Evolutionary conservation across 306 rosid genomes (phyloP), one percentile per base, ranked within the genome.

Genomic region (Cucurbita moschata): DNA sequence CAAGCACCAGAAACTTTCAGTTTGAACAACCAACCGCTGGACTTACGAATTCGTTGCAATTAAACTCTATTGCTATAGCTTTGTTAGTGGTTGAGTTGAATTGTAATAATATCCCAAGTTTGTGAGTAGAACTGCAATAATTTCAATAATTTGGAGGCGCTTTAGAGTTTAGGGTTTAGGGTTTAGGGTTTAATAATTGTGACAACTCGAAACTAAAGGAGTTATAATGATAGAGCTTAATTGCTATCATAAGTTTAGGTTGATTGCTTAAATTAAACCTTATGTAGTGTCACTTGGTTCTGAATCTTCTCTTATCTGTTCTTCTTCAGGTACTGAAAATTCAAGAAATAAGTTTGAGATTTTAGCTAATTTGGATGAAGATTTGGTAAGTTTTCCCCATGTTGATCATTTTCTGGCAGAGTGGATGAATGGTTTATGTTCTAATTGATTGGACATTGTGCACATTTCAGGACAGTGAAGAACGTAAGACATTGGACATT

Each of bases 331-430:
- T 51, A 50, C 59, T 77, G 83, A 79, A 67, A 75, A 79, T 81
- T 86, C 97, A 14, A 87, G 79, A 82, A 89, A 88, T 74, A 79
- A 75, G 80, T 85, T 87, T 21, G 91, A 87, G 67, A 50, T 47
- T 78, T 73, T 89, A 85, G 77, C 80, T 74, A 23, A 77, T 77
- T 71, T 91, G 83, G 96, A 84, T 56, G 90, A 85, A 77, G 80
- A 60, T 80, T 46, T 56, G 69, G 97, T 88, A 84, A 88, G 96
- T 87, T 50, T 81, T 7, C 74, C 4, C 70, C 55, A 35, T 51
- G n/a, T 38, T 71, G 8, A 74, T 50, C 53, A 46, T 21, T 72
- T 40, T 38, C 16, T 43, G 14, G 42, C n/a, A 7, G 64, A 40
- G 54, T 38, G 64, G 21, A 42, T 19, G 21, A 5, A 8, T 57